Evolutionary conservation across 169 alveolate genomes (phyloP), one percentile per base, ranked within the genome.

Genomic region (Amoebophrya sp.): DNA sequence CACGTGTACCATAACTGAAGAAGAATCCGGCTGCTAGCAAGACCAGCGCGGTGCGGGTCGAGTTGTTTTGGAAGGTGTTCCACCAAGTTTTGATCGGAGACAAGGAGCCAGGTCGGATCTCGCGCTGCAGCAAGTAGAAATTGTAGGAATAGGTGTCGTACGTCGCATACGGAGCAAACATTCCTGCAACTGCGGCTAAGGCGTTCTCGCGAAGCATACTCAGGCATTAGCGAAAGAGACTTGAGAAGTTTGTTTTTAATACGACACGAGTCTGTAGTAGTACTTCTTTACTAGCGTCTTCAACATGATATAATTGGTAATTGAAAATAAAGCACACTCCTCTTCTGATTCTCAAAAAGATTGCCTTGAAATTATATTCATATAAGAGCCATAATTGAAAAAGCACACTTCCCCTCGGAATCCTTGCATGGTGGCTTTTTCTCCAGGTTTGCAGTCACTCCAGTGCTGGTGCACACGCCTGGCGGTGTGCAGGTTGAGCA

Each of bases 401-500:
- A 65, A 65, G 36, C 2, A 1, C 38, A 12, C n/a, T 18, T 65
- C 83, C 33, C 36, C 2, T 29, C 83, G 83, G 83, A 65, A 65
- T 29, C 83, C 83, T 36, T 65, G 83, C 83, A 65, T 65, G 83
- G 83, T 65, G 83, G 2, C 26, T 36, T 65, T 65, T 6, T 6
- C 26, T 6, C 83, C 83, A 6, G 83, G 83, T 10, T 26, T 26
- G 83, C 36, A 6, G 83, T 65, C 2, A 36, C 38, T 26, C 38
- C 18, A 65, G 83, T 65, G 83, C 2, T 65, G 36, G 10, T 1
- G 33, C 2, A 65, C 26, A 1, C 83, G 83, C 33, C 38, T 26
- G 39, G 36, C 83, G 36, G 83, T 65, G 83, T 65, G 83, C 83
- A 65, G 12, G 83, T 65, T 65, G 33, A 65, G n/a, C n/a, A n/a